These are phyloP conservation scores for Nepenthes alata DNA, from an alignment of 179 eudicot genomes.

Conservation along the genomic window DNA sequence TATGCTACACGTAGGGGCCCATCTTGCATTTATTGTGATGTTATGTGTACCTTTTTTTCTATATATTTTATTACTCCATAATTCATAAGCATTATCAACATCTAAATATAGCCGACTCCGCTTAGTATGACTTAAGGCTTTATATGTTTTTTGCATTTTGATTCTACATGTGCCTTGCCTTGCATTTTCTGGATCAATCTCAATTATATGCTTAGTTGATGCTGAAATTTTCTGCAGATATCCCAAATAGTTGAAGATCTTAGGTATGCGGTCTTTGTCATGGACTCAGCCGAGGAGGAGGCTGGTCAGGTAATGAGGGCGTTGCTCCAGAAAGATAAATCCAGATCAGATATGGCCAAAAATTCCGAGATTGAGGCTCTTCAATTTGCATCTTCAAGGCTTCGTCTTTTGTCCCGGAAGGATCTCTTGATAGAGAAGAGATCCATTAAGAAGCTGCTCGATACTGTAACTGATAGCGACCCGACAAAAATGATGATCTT, in stretches of 20 bases:
- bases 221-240: constrained; percentile 33
- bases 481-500: constrained; percentile 35
- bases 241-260: constrained; percentile 38
- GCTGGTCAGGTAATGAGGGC: constrained; percentile 50
- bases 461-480: constrained; percentile 27
- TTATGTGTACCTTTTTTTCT: no score
- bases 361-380: constrained; percentile 35
- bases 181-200: not conserved
- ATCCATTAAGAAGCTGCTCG: constrained; percentile 48
- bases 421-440: constrained; percentile 61
- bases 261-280: constrained; percentile 23
- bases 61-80: no score
- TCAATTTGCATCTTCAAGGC: constrained; percentile 41
- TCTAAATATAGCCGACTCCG: no score
- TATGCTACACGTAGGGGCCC: no score
- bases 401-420: constrained; percentile 45
- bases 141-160: no score
- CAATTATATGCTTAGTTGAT: not conserved
- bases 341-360: constrained; percentile 26
- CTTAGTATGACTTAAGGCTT: no score
- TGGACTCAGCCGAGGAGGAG: constrained; percentile 58
- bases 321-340: constrained; percentile 32
- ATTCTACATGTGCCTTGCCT: not conserved
- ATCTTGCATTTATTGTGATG: no score
- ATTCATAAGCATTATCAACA: no score